A percentile compares a stretch with the other conserved stretches of the same genome.
Evolutionary conservation across 371 early-diverging fungal genomes (phyloP).

Genomic region (Encephalitozoon romaleae): DNA sequence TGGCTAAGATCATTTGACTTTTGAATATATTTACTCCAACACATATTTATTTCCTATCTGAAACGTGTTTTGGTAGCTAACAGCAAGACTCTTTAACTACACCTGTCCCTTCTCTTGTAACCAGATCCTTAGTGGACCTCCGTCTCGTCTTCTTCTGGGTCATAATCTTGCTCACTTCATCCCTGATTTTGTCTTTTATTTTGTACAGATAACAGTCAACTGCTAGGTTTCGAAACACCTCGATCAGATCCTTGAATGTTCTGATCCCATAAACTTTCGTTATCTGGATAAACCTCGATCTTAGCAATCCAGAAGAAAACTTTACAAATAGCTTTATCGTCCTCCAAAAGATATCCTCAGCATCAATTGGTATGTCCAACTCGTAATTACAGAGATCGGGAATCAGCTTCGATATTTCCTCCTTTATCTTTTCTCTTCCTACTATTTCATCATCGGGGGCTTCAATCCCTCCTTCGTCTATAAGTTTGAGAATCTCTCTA

Average conservation of each 20-base stretch:
- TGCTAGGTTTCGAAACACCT: not conserved
- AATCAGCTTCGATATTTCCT: not conserved
- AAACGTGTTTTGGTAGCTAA: not conserved
- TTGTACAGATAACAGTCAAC: slow-evolving; percentile 2
- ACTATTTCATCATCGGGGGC: not conserved
- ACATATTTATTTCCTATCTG: not conserved
- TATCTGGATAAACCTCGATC: slow-evolving; percentile 2
- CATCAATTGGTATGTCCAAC: not conserved
- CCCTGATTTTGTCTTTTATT: not conserved
- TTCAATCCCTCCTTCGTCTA: not conserved
- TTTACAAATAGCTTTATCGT: not conserved
- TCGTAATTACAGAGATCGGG: not conserved
- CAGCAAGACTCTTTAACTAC: not conserved
- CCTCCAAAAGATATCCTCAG: not conserved
- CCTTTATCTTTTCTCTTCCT: not conserved
- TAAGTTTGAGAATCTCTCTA: not conserved
- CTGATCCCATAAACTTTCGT: not conserved
- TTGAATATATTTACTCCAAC: not conserved
- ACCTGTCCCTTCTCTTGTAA: not conserved
- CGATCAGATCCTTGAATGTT: not conserved
- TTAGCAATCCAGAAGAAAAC: not conserved
- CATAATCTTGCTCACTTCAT: not conserved
- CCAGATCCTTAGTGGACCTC: not conserved
- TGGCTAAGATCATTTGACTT: not conserved
- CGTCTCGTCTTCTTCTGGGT: not conserved